Evolutionary conservation across 2,329 filamentous ascomycete species (phyloP), one percentile per base, ranked within the genome.

Genomic region (Penicillium sumatraense): DNA sequence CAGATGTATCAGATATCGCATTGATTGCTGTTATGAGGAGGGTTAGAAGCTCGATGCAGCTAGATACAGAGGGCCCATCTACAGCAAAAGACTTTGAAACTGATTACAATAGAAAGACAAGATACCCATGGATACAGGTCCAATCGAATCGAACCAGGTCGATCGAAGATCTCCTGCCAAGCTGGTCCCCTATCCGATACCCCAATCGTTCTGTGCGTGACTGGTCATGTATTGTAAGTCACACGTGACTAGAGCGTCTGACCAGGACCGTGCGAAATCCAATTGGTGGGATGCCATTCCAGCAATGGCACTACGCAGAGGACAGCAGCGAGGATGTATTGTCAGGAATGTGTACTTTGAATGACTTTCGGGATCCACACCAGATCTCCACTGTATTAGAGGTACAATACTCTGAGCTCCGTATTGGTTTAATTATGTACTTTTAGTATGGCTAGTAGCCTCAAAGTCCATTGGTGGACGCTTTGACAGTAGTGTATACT

Each of bases 251-350:
- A n/a, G 33, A 54, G 33, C 35, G 10, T 42, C 31, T 29, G 21
- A 21, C 7, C 7, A 10, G 10, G 1, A 5, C 47, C 21, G 2
- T 1, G 2, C 4, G 21, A 1, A 1, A 23, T 49, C 1, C 59
- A 21, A 65, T 55, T 65, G 62, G 63, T 54, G 63, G 63, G 53
- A 53, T 40, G 13, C 8, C 20, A 14, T 50, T 20, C 63, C 60
- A 61, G 57, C 62, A 66, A 66, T 63, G 18, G 49, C 10, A 33
- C 24, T 11, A 3, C 48, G 10, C 16, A 21, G 10, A 46, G 16
- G 10, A 31, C 31, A 26, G 16, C 26, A n/a, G 10, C 16, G n/a
- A 46, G 14, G 20, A 20, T 18, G 46, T 56, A 53, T 51, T 40
- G 58, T 61, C n/a, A 56, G 38, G 2, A 23, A 9, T 6, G 14